Conservation (phyloP, 306 rosid genomes). For the Alnus rubra region DNA sequence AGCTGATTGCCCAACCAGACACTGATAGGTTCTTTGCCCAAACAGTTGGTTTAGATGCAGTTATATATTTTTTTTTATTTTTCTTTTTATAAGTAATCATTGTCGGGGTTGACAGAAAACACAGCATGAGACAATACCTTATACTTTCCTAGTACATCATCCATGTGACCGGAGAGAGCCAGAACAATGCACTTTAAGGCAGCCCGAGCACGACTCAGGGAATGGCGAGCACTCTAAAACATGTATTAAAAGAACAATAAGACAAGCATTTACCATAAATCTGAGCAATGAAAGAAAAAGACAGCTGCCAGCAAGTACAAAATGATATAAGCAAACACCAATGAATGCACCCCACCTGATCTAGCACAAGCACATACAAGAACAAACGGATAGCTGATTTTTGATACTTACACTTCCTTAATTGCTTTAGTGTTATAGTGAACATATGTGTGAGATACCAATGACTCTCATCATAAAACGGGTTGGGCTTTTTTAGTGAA, state of each 20-base stretch:
- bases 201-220: conserved; percentile 66
- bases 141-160: conserved; percentile 77
- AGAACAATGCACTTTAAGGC: conserved; percentile 85
- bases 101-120: neutral
- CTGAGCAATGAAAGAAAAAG: conserved; percentile 4
- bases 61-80: neutral
- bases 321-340: neutral
- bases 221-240: conserved; percentile 64
- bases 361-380: neutral
- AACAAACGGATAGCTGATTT: neutral
- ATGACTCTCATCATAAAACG: no score
- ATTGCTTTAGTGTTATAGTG: neutral
- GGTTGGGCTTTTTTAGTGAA: no score
- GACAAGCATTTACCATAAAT: conserved; percentile 19
- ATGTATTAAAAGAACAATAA: conserved; percentile 15
- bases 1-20: neutral
- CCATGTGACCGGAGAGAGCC: conserved; percentile 90
- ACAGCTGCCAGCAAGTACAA: conserved; percentile 16
- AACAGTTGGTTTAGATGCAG: neutral
- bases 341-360: neutral
- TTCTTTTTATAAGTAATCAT: no score
- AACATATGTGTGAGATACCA: no score
- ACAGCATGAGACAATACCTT: conserved; percentile 51
- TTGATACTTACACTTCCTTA: neutral
- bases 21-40: neutral